Base-by-base conservation (phyloP, 78 protist genomes). In the Dictyostelium capitatum region DNA sequence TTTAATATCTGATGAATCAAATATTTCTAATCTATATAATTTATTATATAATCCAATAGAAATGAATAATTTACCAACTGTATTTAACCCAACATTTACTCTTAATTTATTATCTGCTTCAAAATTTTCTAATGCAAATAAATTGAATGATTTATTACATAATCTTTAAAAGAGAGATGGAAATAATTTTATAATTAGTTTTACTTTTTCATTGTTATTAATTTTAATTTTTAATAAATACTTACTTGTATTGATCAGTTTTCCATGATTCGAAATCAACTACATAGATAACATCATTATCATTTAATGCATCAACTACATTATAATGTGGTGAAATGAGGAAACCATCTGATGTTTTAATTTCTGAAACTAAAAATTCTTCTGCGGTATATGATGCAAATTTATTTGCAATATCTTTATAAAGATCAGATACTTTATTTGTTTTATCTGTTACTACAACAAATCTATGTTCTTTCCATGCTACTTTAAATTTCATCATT, bases 201-300 rank as follows among this genome's bases (percentile, higher is more conserved):
- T 37, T 37, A 37, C 2, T 3, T 37, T 37, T 3, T 37, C 2
- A 37, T 37, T 37, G 43, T 37, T 37, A n/a, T 9, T 48, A 9
- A 32, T 79, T 32, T 1, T 46, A n/a, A 10, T 6, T 62, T 15
- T 19, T 17, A 11, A 25, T 17, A 2, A 19, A 2, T 43, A 72
- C 79, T 20, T 72, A 83, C 90, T 87, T 87, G 64, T 48, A 77
- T 87, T 87, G 84, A 30, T 87, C 84, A 46, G n/a, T 77, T 70
- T 87, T 87, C 83, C 84, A 87, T 12, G 93, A 47, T 23, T 87
- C 93, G 6, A 87, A 77, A 64, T 87, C 93, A 15, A 87, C 47
- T 37, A 75, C 83, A 50, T 47, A 20, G 19, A 87, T 32, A 14
- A 30, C 41, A 20, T 87, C 93, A 77, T 47, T 54, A 6, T 87